Base-by-base conservation (phyloP, 1,284 basidiomycete species). In the Heliocybe sulcata region DNA sequence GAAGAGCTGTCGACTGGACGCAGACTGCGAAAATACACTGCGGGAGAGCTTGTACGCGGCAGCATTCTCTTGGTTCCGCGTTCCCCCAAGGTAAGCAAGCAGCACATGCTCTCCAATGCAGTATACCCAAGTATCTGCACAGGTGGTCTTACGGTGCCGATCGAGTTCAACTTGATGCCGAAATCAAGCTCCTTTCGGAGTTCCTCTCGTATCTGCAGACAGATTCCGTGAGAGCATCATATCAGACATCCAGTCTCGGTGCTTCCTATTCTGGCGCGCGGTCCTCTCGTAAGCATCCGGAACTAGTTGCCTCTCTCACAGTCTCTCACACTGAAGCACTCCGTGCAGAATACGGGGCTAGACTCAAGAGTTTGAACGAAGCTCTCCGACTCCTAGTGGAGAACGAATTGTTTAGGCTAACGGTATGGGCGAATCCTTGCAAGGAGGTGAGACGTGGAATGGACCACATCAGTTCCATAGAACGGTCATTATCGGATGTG, bases 111-210 rank as follows among this genome's bases (percentile, higher is more conserved):
- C 10, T n/a, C 42, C 10, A 31, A 1, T 12, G n/a, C 14, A 52
- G 19, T 31, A 33, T 48, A 11, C 51, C 51, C 22, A 31, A 26
- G 3, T 11, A 31, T 20, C 29, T 33, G 48, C 35, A 2, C 57
- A 94, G 92, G 63, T 99, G 96, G 95, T 88, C 94, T 3, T 98
- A 89, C 67, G 97, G 96, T 26, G 88, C 92, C 23, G 93, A 93
- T 70, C 83, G 93, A 2, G 83, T 94, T 12, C 95, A 98, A 71
- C 74, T 97, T 20, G 85, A 88, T 57, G 85, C 91, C 0, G 96
- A 99, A 66, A 83, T 96, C 66, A 91, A 88, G 67, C 77, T 95
- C 0, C 72, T 98, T 20, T 83, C 84, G 23, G 93, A 98, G 65
- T 94, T 97, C 65, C 67, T 92, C 23, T 80, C 80, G 0, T 85